Base-by-base conservation (phyloP, 2,329 filamentous ascomycete genomes). In the Xylariaceae sp. region DNA sequence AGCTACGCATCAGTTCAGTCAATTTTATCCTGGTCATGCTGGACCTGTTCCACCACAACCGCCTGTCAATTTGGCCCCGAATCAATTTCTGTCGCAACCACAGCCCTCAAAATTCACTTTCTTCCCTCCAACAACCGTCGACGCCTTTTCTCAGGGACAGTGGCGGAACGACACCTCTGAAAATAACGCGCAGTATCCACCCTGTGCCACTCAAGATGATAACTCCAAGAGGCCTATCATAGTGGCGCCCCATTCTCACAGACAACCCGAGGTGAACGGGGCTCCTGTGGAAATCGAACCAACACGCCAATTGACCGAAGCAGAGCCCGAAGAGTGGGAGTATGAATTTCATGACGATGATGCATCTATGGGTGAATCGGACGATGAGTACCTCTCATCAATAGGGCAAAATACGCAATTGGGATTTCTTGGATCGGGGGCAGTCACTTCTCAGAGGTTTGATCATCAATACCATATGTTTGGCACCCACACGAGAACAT, bases 291-390 rank as follows among this genome's bases (percentile, higher is more conserved):
- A 66, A 50, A 58, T 42, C 56, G 65, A 58, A 44, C 37, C 57
- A 44, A 35, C 52, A 6, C 56, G n/a, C 13, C 57, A 49, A 13
- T 30, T 15, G 15, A 18, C 39, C 35, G 53, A 55, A 50, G 59
- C 55, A 10, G 55, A 59, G 11, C 44, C 60, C 11, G 66, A 72
- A 13, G 67, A 72, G 18, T 72, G 71, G 53, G 77, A 78, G 59
- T 78, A 80, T 56, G 79, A 81, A 64, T 77, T 81, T 53, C 77
- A 78, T 57, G 82, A 84, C 45, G 84, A 88, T 57, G 84, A 88
- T 62, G 80, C 78, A n/a, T 85, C 81, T 18, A 82, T 86, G 75
- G 78, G 75, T 8, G 83, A 84, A 39, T 84, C 83, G 1, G 84
- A 86, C 17, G 83, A 88, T 39, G 83, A 86, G 37, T 74, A 30